These are phyloP conservation scores for Santalum album DNA, from an alignment of 164 flowering plant species.

Conservation along the genomic window DNA sequence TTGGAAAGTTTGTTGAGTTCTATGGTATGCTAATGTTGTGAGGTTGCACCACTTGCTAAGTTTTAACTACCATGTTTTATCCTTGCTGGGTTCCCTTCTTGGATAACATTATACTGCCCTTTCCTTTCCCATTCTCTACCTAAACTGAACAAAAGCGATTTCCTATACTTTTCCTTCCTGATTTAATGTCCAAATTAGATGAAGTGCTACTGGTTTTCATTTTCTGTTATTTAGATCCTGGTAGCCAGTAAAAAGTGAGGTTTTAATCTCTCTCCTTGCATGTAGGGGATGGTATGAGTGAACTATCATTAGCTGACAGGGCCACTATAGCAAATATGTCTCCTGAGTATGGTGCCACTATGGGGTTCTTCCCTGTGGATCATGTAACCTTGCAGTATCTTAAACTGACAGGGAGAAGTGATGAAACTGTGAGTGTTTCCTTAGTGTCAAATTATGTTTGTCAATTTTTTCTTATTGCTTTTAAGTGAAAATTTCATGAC, in stretches of 20 bases:
- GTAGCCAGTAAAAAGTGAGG: too few relatives aligned
- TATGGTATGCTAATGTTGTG: too few relatives aligned
- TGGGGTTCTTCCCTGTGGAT: slow-evolving; percentile 98
- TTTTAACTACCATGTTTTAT: too few relatives aligned
- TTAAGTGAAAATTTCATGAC: background rate
- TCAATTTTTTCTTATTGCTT: background rate
- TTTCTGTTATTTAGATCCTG: too few relatives aligned
- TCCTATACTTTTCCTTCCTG: too few relatives aligned
- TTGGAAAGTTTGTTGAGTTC: slow-evolving; percentile 93
- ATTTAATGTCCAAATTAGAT: too few relatives aligned
- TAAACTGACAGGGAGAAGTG: slow-evolving; percentile 87
- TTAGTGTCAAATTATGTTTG: background rate
- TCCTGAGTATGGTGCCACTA: slow-evolving; percentile 97
- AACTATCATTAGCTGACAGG: slow-evolving; percentile 80
- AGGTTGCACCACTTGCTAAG: too few relatives aligned
- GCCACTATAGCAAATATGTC: slow-evolving; percentile 98
- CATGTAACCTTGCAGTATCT: slow-evolving; percentile 84
- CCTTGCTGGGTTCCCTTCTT: too few relatives aligned
- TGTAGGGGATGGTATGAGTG: slow-evolving; percentile 79
- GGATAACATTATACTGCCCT: too few relatives aligned
- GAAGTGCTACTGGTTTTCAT: too few relatives aligned
- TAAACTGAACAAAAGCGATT: too few relatives aligned
- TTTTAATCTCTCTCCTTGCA: background rate
- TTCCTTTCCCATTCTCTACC: too few relatives aligned
- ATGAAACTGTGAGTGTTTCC: slow-evolving; percentile 63